Conservation (phyloP, 441 rosid species). For the Jatropha multifida region DNA sequence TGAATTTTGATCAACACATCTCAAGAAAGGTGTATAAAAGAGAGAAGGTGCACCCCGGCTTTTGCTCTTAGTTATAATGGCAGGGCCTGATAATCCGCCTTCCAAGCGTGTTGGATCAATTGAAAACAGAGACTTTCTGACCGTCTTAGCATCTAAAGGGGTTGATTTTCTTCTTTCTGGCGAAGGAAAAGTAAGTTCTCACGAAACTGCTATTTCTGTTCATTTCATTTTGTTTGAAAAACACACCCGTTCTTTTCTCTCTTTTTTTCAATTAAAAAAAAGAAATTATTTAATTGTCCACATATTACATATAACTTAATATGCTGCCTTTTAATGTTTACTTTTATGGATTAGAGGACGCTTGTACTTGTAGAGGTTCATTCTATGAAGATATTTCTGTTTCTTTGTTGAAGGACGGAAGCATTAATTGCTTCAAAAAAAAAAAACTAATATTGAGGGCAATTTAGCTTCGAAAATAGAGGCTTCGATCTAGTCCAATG, state of each 20-base stretch:
- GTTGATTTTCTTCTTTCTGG: constrained; percentile 59
- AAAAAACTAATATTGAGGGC: neutral
- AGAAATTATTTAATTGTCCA: no score
- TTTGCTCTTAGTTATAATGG: constrained; percentile 37
- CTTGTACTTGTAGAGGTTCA: neutral
- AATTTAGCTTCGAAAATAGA: neutral
- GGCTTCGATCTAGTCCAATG: neutral
- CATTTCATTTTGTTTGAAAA: neutral
- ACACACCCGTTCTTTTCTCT: no score
- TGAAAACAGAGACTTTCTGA: constrained; percentile 31
- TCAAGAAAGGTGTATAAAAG: constrained; percentile 19
- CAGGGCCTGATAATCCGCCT: constrained; percentile 32
- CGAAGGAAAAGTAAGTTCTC: constrained; percentile 47
- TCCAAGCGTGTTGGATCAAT: constrained; percentile 5
- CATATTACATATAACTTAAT: no score
- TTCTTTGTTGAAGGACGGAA: neutral
- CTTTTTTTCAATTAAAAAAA: no score
- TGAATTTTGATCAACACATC: constrained; percentile 5
- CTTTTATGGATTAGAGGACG: neutral
- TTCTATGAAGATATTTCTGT: neutral
- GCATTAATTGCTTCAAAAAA: neutral
- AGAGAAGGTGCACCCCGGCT: constrained; percentile 17
- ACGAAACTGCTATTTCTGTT: neutral
- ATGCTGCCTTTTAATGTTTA: no score
- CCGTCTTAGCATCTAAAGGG: constrained; percentile 52